A percentile compares a stretch with the other conserved stretches of the same genome.
These are phyloP conservation scores for Vigna mungo DNA, from an alignment of 306 rosid species.

Conservation along the genomic window DNA sequence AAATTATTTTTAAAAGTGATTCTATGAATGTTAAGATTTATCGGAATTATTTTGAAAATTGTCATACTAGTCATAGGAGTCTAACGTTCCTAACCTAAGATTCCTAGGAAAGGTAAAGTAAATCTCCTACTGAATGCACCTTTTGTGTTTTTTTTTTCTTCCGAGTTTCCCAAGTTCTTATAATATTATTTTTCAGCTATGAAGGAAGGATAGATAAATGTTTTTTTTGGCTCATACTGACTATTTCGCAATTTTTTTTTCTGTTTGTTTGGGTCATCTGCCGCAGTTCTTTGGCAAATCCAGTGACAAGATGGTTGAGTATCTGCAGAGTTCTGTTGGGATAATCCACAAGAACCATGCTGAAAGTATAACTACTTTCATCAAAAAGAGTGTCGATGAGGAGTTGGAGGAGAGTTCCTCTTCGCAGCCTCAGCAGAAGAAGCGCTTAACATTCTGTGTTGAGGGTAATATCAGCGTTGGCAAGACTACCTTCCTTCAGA, in stretches of 20 bases:
- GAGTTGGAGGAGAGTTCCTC: constrained; percentile 72
- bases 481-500: constrained; percentile 91
- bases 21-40: neutral
- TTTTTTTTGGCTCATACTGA: constrained; percentile 1
- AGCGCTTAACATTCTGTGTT: constrained; percentile 85
- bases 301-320: constrained; percentile 89
- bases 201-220: neutral
- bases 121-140: neutral
- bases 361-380: constrained; percentile 87
- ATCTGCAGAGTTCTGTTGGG: constrained; percentile 88
- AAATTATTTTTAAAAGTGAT: too few relatives aligned
- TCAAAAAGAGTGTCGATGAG: constrained; percentile 87
- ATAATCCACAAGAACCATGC: constrained; percentile 97
- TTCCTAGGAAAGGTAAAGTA: neutral
- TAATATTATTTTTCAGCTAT: neutral
- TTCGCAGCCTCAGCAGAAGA: constrained; percentile 57
- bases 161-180: neutral
- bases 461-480: constrained; percentile 99
- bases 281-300: constrained; percentile 88
- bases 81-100: neutral
- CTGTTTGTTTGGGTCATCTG: constrained; percentile 32
- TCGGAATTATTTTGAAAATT: too few relatives aligned
- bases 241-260: neutral
- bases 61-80: too few relatives aligned
- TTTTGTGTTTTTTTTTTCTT: neutral